These are phyloP conservation scores for Ophiostoma populinum DNA, from an alignment of 2,329 filamentous ascomycete genomes.

Conservation along the genomic window DNA sequence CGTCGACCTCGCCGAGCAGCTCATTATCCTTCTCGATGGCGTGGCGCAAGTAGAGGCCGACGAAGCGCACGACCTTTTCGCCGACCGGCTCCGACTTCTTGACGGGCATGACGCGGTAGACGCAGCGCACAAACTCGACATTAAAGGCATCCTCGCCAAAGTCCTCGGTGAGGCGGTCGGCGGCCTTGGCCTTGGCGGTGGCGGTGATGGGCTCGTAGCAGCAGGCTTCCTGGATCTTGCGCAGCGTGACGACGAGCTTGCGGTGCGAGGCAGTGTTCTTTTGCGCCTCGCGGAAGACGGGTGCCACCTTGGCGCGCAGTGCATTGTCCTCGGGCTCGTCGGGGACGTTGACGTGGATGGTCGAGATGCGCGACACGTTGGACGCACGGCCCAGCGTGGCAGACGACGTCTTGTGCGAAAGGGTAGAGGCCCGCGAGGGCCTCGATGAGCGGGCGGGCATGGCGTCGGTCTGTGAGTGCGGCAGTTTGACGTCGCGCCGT, in stretches of 20 bases:
- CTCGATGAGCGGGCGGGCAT: conserved; percentile 36
- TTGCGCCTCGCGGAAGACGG: conserved; percentile 67
- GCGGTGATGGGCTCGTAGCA: conserved; percentile 41
- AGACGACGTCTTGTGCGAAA: conserved; percentile 23
- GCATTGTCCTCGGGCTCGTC: conserved; percentile 54
- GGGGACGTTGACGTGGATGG: conserved; percentile 34
- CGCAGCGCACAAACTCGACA: conserved; percentile 64
- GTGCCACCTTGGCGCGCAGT: conserved; percentile 56
- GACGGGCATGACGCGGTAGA: conserved; percentile 65
- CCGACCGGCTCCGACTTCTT: conserved; percentile 85
- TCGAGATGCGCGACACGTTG: conserved; percentile 28
- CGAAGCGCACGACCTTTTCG: conserved; percentile 69
- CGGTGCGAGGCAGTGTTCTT: conserved; percentile 77
- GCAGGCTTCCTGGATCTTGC: conserved; percentile 82
- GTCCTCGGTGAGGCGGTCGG: conserved; percentile 33
- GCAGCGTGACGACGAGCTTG: conserved; percentile 71
- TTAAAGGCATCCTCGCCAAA: conserved; percentile 82
- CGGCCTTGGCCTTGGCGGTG: conserved; percentile 23
- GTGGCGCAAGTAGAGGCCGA: conserved; percentile 71
- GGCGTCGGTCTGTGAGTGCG: conserved; percentile 6
- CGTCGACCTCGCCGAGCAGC: conserved; percentile 44
- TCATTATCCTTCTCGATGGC: conserved; percentile 54
- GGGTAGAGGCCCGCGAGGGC: conserved; percentile 25
- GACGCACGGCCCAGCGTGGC: conserved; percentile 25
- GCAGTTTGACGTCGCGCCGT: conserved; percentile 7